Evolutionary conservation across 305 asterid species (phyloP).

Genomic region (Plantago coronopus): DNA sequence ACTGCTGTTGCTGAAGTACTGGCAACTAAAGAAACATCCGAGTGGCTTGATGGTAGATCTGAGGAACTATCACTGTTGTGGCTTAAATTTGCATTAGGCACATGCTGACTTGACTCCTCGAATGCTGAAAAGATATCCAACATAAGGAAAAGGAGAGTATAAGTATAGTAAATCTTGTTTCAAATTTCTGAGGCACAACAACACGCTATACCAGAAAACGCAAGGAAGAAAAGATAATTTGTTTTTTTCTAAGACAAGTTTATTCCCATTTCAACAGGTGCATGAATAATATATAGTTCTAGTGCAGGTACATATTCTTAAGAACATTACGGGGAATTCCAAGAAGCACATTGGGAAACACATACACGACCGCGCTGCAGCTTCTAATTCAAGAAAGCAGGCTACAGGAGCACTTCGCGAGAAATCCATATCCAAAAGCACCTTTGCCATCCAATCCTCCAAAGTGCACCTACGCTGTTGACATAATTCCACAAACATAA

Average conservation of each 20-base stretch:
- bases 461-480: slow-evolving; percentile 64
- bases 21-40: slow-evolving; percentile 34
- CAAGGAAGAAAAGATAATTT: neutral
- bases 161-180: slow-evolving; percentile 19
- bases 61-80: slow-evolving; percentile 26
- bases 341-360: slow-evolving; percentile 28
- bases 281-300: too few relatives aligned
- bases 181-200: neutral
- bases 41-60: slow-evolving; percentile 31
- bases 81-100: slow-evolving; percentile 22
- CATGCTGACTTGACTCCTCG: slow-evolving; percentile 37
- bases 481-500: slow-evolving; percentile 7
- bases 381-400: slow-evolving; percentile 77
- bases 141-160: slow-evolving; percentile 10
- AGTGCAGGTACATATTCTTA: too few relatives aligned
- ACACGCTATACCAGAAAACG: slow-evolving; percentile 4
- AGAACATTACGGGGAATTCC: neutral
- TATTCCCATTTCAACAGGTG: too few relatives aligned
- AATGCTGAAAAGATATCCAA: slow-evolving; percentile 43
- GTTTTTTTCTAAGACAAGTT: too few relatives aligned
- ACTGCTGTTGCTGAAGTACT: slow-evolving; percentile 32
- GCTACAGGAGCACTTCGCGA: slow-evolving; percentile 64
- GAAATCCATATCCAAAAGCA: slow-evolving; percentile 64
- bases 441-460: slow-evolving; percentile 66
- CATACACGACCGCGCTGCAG: slow-evolving; percentile 71